Percentiles rank a stretch among this genome's conserved stretches.
Evolutionary conservation across 306 rosid species (phyloP).

Genomic region (Rosa rugosa): DNA sequence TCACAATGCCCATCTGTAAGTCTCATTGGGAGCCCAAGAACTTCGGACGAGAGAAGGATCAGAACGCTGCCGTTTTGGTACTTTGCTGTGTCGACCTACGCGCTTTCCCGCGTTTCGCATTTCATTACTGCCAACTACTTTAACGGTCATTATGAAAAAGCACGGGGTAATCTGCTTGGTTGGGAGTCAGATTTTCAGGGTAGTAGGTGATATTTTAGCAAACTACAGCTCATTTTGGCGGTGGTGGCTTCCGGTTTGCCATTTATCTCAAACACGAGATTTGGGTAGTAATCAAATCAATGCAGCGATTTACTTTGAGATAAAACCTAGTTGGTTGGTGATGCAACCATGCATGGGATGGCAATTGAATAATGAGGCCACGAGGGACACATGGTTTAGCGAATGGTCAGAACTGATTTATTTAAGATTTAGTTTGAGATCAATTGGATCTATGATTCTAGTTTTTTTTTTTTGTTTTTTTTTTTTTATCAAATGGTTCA

Average conservation of each 20-base stretch:
- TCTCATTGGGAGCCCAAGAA: constrained; percentile 10
- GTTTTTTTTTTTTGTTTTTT: no score
- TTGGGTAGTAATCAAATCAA: neutral
- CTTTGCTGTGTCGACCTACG: neutral
- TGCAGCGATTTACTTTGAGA: neutral
- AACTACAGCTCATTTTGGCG: neutral
- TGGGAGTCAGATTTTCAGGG: neutral
- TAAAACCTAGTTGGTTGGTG: neutral
- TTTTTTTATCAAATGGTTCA: no score
- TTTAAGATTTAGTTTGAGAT: neutral
- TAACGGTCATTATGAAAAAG: constrained; percentile 10
- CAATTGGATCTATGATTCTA: no score
- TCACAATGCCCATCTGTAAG: neutral
- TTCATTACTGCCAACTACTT: neutral
- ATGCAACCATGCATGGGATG: neutral
- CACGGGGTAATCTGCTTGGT: neutral
- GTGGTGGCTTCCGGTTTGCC: neutral
- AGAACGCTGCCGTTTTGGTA: neutral
- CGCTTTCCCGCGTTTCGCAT: neutral
- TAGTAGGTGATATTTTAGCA: neutral
- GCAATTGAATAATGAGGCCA: neutral
- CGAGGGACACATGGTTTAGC: neutral
- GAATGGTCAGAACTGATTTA: neutral
- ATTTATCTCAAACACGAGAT: neutral
- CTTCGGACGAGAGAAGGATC: neutral